phyloP scores from a whole-genome alignment of 2,329 filamentous ascomycete genomes.

The Massarina eburnea region DNA sequence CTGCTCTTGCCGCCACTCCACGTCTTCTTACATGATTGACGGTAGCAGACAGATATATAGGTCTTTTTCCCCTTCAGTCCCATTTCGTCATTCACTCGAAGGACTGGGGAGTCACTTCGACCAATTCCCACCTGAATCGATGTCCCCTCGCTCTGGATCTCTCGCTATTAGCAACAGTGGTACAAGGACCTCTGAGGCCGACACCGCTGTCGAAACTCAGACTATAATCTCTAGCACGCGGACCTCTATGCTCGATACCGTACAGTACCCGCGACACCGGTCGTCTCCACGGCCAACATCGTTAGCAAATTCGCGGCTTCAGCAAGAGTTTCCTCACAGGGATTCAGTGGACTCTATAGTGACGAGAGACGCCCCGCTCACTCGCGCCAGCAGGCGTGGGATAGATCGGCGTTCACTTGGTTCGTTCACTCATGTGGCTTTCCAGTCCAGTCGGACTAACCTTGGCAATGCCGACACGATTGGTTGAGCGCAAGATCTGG shows the following conservation, averaged over 20 bases:
- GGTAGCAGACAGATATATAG: conserved; percentile 6
- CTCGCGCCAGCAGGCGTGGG: not conserved
- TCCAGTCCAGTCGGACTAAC: not conserved
- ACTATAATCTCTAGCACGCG: not conserved
- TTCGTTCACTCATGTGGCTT: conserved; percentile 1
- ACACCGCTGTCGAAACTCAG: conserved; percentile 4
- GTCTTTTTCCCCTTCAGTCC: not conserved
- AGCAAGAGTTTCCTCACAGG: not conserved
- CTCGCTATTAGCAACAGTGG: conserved; percentile 7
- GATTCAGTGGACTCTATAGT: conserved; percentile 6
- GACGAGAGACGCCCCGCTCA: not conserved
- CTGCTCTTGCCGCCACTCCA: conserved; percentile 1
- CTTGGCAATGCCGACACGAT: not conserved
- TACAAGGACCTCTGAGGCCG: conserved; percentile 8
- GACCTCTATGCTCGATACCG: conserved; percentile 1
- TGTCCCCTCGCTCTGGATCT: conserved; percentile 3
- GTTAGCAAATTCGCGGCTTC: not conserved
- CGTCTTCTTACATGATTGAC: conserved; percentile 8
- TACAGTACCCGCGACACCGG: not conserved
- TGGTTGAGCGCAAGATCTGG: not conserved
- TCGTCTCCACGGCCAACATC: conserved; percentile 7
- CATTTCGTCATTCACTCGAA: conserved; percentile 2
- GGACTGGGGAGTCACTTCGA: conserved; percentile 9
- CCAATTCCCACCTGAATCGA: not conserved
- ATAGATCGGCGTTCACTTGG: conserved; percentile 1